phyloP scores from a whole-genome alignment of 345 rosid genomes.

The Xanthoceras sorbifolium region DNA sequence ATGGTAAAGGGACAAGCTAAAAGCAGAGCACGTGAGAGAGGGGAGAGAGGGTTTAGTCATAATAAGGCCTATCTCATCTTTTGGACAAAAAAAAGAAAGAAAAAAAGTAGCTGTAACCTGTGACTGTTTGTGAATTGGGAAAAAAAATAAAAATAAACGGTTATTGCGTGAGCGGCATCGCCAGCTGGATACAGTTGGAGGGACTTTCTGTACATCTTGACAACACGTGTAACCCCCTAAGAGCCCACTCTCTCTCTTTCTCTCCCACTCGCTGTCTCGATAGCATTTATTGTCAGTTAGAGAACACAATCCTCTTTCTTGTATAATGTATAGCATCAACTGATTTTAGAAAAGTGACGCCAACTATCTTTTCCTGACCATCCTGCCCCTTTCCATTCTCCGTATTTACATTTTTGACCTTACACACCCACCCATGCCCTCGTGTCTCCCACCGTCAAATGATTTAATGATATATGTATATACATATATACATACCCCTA shows the following conservation, averaged over 20 bases:
- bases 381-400: neutral
- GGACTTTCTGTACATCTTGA: neutral
- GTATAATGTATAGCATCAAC: neutral
- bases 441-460: neutral
- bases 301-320: neutral
- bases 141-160: slow-evolving; percentile 22
- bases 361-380: no score
- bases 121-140: neutral
- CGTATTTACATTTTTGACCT: neutral
- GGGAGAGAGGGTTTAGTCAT: neutral
- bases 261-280: no score
- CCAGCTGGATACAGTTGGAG: slow-evolving; percentile 36
- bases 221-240: neutral
- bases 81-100: no score
- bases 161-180: slow-evolving; percentile 21
- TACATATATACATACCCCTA: no score
- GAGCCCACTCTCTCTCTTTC: neutral
- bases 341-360: neutral
- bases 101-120: neutral
- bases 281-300: slow-evolving; percentile 13
- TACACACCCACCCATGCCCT: neutral
- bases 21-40: slow-evolving; percentile 18
- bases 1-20: slow-evolving; percentile 16
- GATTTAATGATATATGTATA: no score
- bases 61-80: neutral